phyloP scores from a whole-genome alignment of 768 basidiomycete genomes.

The Lenzites betulinus region DNA sequence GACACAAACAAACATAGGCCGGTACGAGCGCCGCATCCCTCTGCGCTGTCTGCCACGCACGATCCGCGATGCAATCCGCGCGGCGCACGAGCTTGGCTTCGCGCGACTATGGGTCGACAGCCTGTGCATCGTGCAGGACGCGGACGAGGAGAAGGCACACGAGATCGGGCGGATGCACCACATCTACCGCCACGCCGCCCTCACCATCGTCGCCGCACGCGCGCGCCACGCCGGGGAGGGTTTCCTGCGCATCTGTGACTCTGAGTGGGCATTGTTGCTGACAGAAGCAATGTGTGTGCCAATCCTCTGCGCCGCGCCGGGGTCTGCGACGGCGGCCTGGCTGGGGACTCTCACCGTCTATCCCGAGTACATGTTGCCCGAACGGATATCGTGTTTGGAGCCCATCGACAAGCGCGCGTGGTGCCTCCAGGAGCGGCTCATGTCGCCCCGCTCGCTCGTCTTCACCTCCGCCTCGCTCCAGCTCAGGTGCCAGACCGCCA shows the following conservation, averaged over 20 bases:
- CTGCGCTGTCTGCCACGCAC: slow-evolving; percentile 1
- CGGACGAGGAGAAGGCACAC: slow-evolving; percentile 4
- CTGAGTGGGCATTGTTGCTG: too few relatives aligned
- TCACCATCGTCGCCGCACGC: slow-evolving; percentile 17
- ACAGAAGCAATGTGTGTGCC: background rate
- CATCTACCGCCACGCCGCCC: slow-evolving; percentile 7
- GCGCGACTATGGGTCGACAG: slow-evolving; percentile 19
- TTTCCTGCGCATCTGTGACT: slow-evolving; percentile 5
- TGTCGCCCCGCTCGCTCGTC: slow-evolving; percentile 8
- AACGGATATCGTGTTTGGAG: slow-evolving; percentile 2
- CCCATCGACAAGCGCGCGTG: slow-evolving; percentile 11
- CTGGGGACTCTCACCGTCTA: slow-evolving; percentile 2
- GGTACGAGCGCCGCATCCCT: slow-evolving; percentile 5
- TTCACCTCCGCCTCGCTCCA: slow-evolving; percentile 16
- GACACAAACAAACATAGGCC: slow-evolving; percentile 1
- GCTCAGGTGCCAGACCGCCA: slow-evolving; percentile 11
- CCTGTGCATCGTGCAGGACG: slow-evolving; percentile 18
- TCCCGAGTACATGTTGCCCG: background rate
- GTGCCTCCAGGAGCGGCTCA: slow-evolving; percentile 15
- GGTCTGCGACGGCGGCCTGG: background rate
- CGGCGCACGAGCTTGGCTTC: slow-evolving; percentile 1
- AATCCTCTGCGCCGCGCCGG: too few relatives aligned
- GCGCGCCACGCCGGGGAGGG: slow-evolving; percentile 3
- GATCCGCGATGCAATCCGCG: slow-evolving; percentile 9
- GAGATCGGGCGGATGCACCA: slow-evolving; percentile 2